Percentiles rank a stretch among this genome's conserved stretches.
Conservation (phyloP, 2,329 filamentous ascomycete species). For the Drechslerella coelobrocha region DNA sequence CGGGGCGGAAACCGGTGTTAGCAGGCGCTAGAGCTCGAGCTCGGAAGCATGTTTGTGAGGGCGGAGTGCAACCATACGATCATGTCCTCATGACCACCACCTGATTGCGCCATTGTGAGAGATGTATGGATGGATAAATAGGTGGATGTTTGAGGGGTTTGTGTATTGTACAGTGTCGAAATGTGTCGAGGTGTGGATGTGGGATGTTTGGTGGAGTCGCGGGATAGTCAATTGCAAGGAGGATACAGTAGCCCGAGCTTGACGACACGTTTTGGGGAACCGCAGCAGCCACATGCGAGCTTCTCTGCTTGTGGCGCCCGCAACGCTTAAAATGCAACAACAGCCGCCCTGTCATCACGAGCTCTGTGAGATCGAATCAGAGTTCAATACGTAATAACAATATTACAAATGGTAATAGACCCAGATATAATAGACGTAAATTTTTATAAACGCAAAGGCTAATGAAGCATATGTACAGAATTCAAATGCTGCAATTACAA, state of each 20-base stretch:
- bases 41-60: neutral
- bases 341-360: neutral
- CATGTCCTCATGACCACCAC: constrained; percentile 50
- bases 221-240: neutral
- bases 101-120: constrained; percentile 48
- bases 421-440: neutral
- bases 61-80: constrained; percentile 25
- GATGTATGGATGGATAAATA: constrained; percentile 9
- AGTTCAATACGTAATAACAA: too few species aligned
- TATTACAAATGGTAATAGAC: too few species aligned
- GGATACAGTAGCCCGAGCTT: constrained; percentile 49
- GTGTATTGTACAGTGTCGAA: constrained; percentile 16
- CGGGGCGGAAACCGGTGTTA: neutral
- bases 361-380: too few species aligned
- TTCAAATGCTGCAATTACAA: too few species aligned
- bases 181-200: neutral
- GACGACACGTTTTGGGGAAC: constrained; percentile 50
- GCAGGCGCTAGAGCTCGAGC: neutral
- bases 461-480: constrained; percentile 18
- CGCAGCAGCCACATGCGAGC: constrained; percentile 26
- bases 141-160: constrained; percentile 7
- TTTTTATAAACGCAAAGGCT: too few species aligned
- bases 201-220: neutral
- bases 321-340: constrained; percentile 46
- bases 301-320: constrained; percentile 23